These are phyloP conservation scores for Starmerella potacharoeniae DNA, from an alignment of 805 yeast species.

Conservation along the genomic window DNA sequence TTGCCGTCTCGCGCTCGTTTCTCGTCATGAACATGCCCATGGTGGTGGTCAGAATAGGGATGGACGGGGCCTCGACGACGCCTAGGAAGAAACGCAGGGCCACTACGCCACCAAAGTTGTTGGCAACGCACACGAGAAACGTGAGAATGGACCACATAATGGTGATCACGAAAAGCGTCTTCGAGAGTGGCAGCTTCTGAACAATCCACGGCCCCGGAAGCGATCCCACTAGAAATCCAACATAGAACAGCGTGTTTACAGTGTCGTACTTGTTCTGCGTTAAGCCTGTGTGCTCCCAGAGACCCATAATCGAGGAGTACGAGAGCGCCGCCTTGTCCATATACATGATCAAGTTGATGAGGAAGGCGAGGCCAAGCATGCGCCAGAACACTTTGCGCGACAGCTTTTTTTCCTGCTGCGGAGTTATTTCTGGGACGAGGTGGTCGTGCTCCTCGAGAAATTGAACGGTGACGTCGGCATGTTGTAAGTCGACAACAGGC, in stretches of 20 bases:
- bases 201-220: constrained; percentile 34
- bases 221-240: constrained; percentile 39
- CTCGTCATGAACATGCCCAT: constrained; percentile 49
- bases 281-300: constrained; percentile 27
- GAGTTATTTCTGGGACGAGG: background rate
- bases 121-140: constrained; percentile 30
- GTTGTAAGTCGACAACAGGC: background rate
- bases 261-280: constrained; percentile 40
- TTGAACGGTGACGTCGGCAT: constrained; percentile 1
- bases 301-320: constrained; percentile 33
- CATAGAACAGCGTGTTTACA: constrained; percentile 35
- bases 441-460: constrained; percentile 3
- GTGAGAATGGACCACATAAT: constrained; percentile 38
- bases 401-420: background rate
- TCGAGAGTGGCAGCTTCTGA: constrained; percentile 34
- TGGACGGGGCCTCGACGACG: constrained; percentile 39
- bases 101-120: constrained; percentile 36
- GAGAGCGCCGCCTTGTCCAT: constrained; percentile 37
- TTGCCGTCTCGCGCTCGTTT: constrained; percentile 35
- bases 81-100: constrained; percentile 38
- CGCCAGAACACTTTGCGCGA: constrained; percentile 1
- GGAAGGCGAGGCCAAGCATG: constrained; percentile 5
- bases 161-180: constrained; percentile 26
- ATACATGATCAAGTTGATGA: constrained; percentile 21
- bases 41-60: constrained; percentile 44